Conservation (phyloP, 306 rosid species). For the Phaseolus lunatus region DNA sequence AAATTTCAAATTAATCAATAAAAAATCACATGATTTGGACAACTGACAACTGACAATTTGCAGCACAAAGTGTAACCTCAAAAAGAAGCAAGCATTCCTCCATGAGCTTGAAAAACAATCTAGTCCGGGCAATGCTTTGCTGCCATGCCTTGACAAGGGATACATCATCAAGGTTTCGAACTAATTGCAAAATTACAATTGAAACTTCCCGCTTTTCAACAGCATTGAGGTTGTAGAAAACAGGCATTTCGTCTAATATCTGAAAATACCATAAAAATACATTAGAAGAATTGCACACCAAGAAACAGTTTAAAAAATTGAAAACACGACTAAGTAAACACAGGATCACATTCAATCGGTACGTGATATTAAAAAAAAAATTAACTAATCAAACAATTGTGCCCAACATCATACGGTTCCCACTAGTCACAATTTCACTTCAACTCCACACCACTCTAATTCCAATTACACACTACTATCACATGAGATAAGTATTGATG, state of each 20-base stretch:
- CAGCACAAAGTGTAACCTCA: conserved; percentile 67
- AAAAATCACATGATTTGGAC: conserved; percentile 26
- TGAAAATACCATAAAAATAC: conserved; percentile 53
- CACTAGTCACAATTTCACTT: not conserved
- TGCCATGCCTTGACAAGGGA: conserved; percentile 98
- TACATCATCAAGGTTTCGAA: conserved; percentile 91
- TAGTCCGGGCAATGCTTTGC: conserved; percentile 92
- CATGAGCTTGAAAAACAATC: conserved; percentile 98
- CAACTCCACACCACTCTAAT: not conserved
- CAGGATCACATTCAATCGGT: conserved; percentile 17
- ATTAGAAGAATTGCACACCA: conserved; percentile 33
- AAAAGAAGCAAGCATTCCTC: conserved; percentile 89
- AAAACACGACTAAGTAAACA: conserved; percentile 2
- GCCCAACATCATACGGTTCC: not conserved
- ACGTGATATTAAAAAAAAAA: not conserved
- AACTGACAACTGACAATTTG: conserved; percentile 41
- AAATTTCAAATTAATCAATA: conserved; percentile 2
- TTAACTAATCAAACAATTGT: not conserved
- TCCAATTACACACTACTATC: not conserved
- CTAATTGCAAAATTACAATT: conserved; percentile 87
- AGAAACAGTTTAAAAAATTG: conserved; percentile 23
- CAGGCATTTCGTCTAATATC: conserved; percentile 99
- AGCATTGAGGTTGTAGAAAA: conserved; percentile 89
- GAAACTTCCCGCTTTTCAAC: conserved; percentile 96
- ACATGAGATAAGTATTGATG: not conserved